Evolutionary conservation across 768 basidiomycete genomes (phyloP).

Genomic region (Melanogaster broomeanus): DNA sequence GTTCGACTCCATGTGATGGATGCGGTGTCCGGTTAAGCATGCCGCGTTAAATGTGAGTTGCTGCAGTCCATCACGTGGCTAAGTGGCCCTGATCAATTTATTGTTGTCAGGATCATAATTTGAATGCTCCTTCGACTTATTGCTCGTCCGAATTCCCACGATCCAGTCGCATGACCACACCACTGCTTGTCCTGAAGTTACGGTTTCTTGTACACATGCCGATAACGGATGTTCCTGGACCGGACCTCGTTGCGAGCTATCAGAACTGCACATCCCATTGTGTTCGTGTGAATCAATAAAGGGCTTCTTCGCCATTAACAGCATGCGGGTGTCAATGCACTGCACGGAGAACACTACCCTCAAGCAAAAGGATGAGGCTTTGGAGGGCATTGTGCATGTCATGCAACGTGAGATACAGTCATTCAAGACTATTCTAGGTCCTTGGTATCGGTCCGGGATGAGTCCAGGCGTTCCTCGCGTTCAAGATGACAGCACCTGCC

Average conservation of each 20-base stretch:
- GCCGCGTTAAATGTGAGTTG: slow-evolving; percentile 42
- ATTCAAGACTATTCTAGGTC: slow-evolving; percentile 62
- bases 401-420: slow-evolving; percentile 58
- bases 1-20: slow-evolving; percentile 40
- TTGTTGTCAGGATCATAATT: slow-evolving; percentile 37
- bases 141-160: slow-evolving; percentile 41
- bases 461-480: slow-evolving; percentile 10
- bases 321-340: slow-evolving; percentile 42
- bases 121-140: slow-evolving; percentile 40
- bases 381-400: slow-evolving; percentile 56
- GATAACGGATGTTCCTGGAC: slow-evolving; percentile 55
- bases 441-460: slow-evolving; percentile 53
- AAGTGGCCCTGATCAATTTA: slow-evolving; percentile 3
- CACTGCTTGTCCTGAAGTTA: slow-evolving; percentile 39
- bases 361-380: slow-evolving; percentile 53
- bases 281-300: slow-evolving; percentile 66
- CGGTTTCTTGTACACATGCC: slow-evolving; percentile 47
- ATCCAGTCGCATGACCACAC: slow-evolving; percentile 37
- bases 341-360: slow-evolving; percentile 67
- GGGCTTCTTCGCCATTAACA: slow-evolving; percentile 54
- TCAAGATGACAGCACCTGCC: slow-evolving; percentile 10
- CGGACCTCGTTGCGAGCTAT: slow-evolving; percentile 42
- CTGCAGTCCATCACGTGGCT: neutral
- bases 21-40: slow-evolving; percentile 36
- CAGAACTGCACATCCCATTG: slow-evolving; percentile 36